These are phyloP conservation scores for Pyrenopolyporus hunteri DNA, from an alignment of 495 filamentous ascomycete genomes.

Conservation along the genomic window DNA sequence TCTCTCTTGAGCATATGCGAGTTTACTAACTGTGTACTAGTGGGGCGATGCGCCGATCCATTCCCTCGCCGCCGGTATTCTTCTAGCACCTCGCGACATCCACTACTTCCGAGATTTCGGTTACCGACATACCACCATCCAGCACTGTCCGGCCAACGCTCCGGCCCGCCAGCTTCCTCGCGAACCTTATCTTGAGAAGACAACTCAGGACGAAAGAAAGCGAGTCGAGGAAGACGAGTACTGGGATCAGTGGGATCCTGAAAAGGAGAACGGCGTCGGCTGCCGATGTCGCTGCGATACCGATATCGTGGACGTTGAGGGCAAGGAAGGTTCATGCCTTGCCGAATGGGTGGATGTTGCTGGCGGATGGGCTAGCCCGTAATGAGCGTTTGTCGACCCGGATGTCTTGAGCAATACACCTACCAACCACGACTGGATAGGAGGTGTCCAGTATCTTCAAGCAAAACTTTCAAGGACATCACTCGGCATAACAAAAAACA, in stretches of 20 bases:
- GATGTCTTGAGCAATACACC: not conserved
- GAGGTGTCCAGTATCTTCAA: constrained; percentile 22
- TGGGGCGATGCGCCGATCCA: constrained; percentile 99
- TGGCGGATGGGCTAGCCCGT: constrained; percentile 82
- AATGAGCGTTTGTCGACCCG: constrained; percentile 18
- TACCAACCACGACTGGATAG: constrained; percentile 29
- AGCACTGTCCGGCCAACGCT: constrained; percentile 97
- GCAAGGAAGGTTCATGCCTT: constrained; percentile 93
- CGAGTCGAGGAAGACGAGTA: constrained; percentile 94
- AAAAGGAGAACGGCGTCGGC: constrained; percentile 95
- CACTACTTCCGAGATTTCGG: constrained; percentile 99
- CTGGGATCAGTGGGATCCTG: constrained; percentile 85
- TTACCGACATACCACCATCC: constrained; percentile 97
- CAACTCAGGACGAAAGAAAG: constrained; percentile 83
- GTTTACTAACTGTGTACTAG: constrained; percentile 51
- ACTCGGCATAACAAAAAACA: constrained; percentile 16
- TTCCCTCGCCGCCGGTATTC: constrained; percentile 90
- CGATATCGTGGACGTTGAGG: constrained; percentile 97
- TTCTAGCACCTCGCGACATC: constrained; percentile 82
- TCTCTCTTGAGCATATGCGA: not conserved
- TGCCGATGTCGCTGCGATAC: constrained; percentile 97
- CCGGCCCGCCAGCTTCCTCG: constrained; percentile 85
- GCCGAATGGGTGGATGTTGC: constrained; percentile 98
- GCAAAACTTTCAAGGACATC: constrained; percentile 1
- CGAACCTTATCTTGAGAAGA: constrained; percentile 81